phyloP scores from a whole-genome alignment of 2,329 filamentous ascomycete genomes.

The Ophiostoma perfectum region DNA sequence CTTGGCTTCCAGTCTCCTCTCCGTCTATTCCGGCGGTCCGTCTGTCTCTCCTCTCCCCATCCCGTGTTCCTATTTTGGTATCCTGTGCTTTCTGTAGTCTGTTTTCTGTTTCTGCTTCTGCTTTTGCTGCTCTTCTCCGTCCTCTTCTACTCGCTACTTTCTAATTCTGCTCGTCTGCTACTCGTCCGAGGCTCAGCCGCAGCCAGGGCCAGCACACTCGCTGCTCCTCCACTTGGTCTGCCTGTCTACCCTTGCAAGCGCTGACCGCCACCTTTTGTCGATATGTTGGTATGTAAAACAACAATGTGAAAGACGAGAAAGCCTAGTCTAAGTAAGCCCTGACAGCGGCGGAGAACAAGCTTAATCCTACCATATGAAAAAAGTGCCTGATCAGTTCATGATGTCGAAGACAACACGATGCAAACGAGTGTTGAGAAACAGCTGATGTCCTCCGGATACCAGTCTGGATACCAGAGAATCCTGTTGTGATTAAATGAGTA shows the following conservation, averaged over 20 bases:
- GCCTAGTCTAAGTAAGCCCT: neutral
- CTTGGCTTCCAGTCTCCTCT: neutral
- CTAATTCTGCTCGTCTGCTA: neutral
- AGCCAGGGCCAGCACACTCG: neutral
- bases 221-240: slow-evolving; percentile 4
- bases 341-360: neutral
- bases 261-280: neutral
- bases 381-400: too few relatives aligned
- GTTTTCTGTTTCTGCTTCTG: neutral
- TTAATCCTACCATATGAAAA: neutral
- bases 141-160: neutral
- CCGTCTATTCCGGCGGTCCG: neutral
- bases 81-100: neutral
- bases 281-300: neutral
- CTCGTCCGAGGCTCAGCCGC: neutral
- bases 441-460: too few relatives aligned
- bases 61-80: slow-evolving; percentile 2
- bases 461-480: too few relatives aligned
- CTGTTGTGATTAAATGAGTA: too few relatives aligned
- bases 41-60: neutral
- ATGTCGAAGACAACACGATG: too few relatives aligned
- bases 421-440: too few relatives aligned
- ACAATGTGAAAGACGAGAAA: neutral
- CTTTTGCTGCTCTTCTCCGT: neutral
- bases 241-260: slow-evolving; percentile 7